phyloP scores from a whole-genome alignment of 2,329 filamentous ascomycete genomes.

The Fusarium proliferatum region DNA sequence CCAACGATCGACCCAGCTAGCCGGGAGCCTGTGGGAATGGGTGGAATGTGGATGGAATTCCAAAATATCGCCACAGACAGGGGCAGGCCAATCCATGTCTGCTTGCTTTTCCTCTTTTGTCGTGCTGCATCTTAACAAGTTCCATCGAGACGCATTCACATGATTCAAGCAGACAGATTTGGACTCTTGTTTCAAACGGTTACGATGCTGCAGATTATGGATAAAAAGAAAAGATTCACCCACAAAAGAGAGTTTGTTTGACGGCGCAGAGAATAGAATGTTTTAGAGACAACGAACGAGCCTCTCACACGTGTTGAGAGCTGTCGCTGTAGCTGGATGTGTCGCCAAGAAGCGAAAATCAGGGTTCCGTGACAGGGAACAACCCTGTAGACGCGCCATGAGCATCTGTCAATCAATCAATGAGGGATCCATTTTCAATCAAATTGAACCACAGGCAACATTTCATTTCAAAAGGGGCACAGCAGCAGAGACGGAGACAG shows the following conservation, averaged over 20 bases:
- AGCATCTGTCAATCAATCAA: constrained; percentile 2
- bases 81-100: constrained; percentile 18
- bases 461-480: constrained; percentile 13
- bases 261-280: background rate
- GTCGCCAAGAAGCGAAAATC: constrained; percentile 12
- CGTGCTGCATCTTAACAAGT: constrained; percentile 15
- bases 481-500: background rate
- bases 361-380: constrained; percentile 21
- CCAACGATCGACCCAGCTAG: constrained; percentile 24
- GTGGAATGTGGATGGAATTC: constrained; percentile 37
- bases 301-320: constrained; percentile 16
- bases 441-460: constrained; percentile 2
- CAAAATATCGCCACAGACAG: constrained; percentile 30
- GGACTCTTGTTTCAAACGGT: background rate
- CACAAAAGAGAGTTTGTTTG: background rate
- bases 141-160: constrained; percentile 11
- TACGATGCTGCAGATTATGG: background rate
- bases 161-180: constrained; percentile 14
- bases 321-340: constrained; percentile 1
- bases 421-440: constrained; percentile 22
- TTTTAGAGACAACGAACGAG: background rate
- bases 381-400: constrained; percentile 19
- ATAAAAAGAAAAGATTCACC: background rate
- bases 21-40: constrained; percentile 26
- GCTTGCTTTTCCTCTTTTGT: constrained; percentile 20